These are phyloP conservation scores for Parastagonospora avenae DNA, from an alignment of 2,329 filamentous ascomycete species.

Conservation along the genomic window DNA sequence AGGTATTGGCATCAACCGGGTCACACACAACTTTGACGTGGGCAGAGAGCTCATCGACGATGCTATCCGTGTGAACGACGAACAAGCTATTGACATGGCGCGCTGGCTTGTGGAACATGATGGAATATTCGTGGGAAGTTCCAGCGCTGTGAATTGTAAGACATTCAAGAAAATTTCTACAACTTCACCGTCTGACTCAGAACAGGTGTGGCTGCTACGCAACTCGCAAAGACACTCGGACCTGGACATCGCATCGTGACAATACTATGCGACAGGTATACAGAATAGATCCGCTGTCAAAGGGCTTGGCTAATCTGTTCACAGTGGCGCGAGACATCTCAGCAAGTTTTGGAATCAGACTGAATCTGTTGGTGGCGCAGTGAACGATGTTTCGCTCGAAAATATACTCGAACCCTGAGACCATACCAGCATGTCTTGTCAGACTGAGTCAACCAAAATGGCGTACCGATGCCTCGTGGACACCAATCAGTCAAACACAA, in stretches of 20 bases:
- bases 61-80: conserved; percentile 84
- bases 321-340: conserved; percentile 72
- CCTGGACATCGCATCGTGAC: conserved; percentile 72
- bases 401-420: conserved; percentile 55
- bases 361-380: conserved; percentile 63
- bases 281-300: not conserved
- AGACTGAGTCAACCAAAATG: not conserved
- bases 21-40: conserved; percentile 92
- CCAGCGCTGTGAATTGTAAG: conserved; percentile 91
- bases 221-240: conserved; percentile 69
- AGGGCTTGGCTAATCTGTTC: conserved; percentile 12
- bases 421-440: not conserved
- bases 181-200: conserved; percentile 15
- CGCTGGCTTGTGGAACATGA: conserved; percentile 94
- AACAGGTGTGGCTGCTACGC: conserved; percentile 69
- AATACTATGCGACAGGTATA: conserved; percentile 71
- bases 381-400: conserved; percentile 59
- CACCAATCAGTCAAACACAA: not conserved
- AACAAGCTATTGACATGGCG: conserved; percentile 92
- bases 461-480: not conserved
- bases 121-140: conserved; percentile 92
- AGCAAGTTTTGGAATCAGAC: conserved; percentile 85
- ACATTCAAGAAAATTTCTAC: conserved; percentile 15
- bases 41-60: conserved; percentile 87
- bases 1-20: conserved; percentile 90